Evolutionary conservation across 257 asterid genomes (phyloP).

Genomic region (Ilex aquifolium): DNA sequence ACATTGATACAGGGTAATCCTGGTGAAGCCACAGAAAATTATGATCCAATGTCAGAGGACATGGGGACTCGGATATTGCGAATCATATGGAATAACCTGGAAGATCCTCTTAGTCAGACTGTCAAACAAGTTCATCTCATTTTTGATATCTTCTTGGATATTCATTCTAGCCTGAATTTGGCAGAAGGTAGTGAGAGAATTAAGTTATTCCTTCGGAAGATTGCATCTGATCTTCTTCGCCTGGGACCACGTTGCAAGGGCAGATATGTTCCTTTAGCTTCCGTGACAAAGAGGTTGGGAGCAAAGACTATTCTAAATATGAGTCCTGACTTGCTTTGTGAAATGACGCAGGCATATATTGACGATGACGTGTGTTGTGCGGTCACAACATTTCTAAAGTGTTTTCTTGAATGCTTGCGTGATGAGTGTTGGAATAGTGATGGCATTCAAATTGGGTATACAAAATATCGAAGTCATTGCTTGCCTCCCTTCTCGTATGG

Average conservation of each 20-base stretch:
- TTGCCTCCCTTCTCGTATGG: constrained; percentile 71
- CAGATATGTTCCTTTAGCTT: constrained; percentile 76
- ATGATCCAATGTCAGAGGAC: constrained; percentile 61
- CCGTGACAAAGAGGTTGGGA: constrained; percentile 83
- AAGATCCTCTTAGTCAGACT: constrained; percentile 94
- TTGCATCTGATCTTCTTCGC: constrained; percentile 70
- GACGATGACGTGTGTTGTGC: constrained; percentile 98
- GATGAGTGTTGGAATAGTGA: constrained; percentile 83
- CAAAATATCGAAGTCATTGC: constrained; percentile 62
- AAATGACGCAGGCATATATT: constrained; percentile 59
- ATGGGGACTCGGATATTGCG: constrained; percentile 65
- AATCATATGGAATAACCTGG: constrained; percentile 91
- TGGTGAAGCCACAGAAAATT: constrained; percentile 24
- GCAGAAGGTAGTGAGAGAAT: constrained; percentile 54
- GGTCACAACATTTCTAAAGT: constrained; percentile 71
- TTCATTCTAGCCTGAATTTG: constrained; percentile 61
- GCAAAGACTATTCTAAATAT: constrained; percentile 63
- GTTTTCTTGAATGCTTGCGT: constrained; percentile 86
- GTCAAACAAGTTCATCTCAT: constrained; percentile 94
- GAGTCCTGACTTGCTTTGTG: constrained; percentile 66
- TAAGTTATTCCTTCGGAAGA: constrained; percentile 58
- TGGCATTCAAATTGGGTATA: constrained; percentile 69
- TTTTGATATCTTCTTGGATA: constrained; percentile 83
- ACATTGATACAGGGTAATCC: constrained; percentile 46
- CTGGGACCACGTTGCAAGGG: constrained; percentile 97